phyloP scores from a whole-genome alignment of 106 monocot species.

The Xerophyta viscosa region DNA sequence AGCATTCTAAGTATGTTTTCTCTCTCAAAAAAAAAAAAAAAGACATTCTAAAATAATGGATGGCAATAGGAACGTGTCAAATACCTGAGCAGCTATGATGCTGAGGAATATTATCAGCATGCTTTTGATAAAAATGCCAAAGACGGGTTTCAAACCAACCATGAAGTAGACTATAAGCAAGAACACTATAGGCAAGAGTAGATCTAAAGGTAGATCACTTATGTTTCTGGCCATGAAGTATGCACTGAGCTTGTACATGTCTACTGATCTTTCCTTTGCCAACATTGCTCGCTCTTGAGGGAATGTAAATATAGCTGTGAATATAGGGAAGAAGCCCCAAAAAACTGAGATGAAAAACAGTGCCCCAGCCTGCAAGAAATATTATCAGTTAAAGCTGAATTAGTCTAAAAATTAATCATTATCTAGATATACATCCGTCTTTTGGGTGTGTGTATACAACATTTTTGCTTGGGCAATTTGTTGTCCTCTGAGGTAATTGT shows the following conservation, averaged over 20 bases:
- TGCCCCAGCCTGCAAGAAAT: constrained; percentile 71
- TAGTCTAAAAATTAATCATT: too few species aligned
- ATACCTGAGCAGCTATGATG: constrained; percentile 77
- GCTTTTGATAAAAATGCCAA: constrained; percentile 52
- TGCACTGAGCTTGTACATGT: constrained; percentile 85
- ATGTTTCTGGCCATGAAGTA: constrained; percentile 87
- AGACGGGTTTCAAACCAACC: constrained; percentile 59
- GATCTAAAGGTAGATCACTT: constrained; percentile 70
- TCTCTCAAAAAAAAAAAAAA: too few species aligned
- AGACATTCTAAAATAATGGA: too few species aligned
- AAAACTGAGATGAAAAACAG: constrained; percentile 83
- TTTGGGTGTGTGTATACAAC: too few species aligned
- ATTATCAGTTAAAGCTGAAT: too few species aligned
- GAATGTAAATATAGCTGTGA: constrained; percentile 84
- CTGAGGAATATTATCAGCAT: constrained; percentile 76
- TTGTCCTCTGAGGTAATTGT: too few species aligned
- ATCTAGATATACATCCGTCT: too few species aligned
- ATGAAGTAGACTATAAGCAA: constrained; percentile 78
- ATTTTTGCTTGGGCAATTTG: too few species aligned
- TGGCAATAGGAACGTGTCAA: too few species aligned
- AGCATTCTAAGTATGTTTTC: too few species aligned
- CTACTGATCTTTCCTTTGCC: constrained; percentile 79
- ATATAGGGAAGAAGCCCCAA: constrained; percentile 92
- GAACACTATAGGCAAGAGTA: constrained; percentile 64
- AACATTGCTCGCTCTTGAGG: constrained; percentile 86